phyloP scores from a whole-genome alignment of 2,329 filamentous ascomycete species.

The Exophiala mesophila region DNA sequence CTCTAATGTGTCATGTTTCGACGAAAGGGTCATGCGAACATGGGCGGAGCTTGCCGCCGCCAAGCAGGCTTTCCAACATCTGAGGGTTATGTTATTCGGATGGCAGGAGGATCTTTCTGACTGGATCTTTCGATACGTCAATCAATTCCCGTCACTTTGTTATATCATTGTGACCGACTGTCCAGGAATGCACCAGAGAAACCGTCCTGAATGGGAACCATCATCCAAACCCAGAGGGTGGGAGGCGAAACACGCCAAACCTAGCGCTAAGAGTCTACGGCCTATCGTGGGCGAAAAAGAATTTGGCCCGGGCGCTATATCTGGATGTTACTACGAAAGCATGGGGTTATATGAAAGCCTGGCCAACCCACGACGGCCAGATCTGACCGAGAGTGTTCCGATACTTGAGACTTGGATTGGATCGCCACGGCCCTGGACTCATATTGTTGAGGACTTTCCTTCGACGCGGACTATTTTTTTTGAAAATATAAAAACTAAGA shows the following conservation, averaged over 20 bases:
- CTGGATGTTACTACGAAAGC: conserved; percentile 24
- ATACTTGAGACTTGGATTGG: conserved; percentile 25
- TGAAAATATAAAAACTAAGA: conserved; percentile 18
- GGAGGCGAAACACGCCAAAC: conserved; percentile 26
- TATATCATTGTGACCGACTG: conserved; percentile 34
- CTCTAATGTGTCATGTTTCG: conserved; percentile 26
- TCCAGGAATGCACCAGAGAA: conserved; percentile 26
- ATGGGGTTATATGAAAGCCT: conserved; percentile 11
- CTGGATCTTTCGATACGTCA: conserved; percentile 33
- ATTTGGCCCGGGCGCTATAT: conserved; percentile 19
- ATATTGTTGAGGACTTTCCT: conserved; percentile 28
- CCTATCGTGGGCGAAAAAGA: conserved; percentile 31
- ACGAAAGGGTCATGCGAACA: conserved; percentile 37
- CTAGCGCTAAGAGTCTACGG: conserved; percentile 26
- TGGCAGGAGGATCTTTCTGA: conserved; percentile 32
- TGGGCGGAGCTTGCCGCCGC: conserved; percentile 37
- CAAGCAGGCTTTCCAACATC: conserved; percentile 33
- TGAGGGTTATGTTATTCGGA: conserved; percentile 35
- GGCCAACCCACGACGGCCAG: conserved; percentile 7
- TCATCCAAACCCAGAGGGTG: conserved; percentile 29
- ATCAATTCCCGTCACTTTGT: conserved; percentile 34
- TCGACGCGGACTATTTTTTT: conserved; percentile 27
- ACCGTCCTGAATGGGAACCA: conserved; percentile 23
- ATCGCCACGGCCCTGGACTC: conserved; percentile 22
- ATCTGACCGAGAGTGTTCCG: conserved; percentile 12